Evolutionary conservation across 2,329 filamentous ascomycete genomes (phyloP).

Genomic region (Fusarium sp.): DNA sequence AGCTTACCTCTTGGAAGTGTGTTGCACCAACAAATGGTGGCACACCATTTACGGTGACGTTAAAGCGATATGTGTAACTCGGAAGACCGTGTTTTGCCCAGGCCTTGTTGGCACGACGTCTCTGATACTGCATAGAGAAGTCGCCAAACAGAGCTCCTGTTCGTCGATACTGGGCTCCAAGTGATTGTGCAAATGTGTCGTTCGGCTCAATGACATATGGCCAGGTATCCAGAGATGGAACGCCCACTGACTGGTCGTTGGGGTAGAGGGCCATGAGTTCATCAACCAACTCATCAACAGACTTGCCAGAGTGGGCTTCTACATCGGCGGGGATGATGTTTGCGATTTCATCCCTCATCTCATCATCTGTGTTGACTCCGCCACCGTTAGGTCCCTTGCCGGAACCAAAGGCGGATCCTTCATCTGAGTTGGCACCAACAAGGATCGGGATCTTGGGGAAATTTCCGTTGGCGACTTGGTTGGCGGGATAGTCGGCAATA

Average conservation of each 20-base stretch:
- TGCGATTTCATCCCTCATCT: constrained; percentile 38
- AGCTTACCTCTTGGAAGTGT: constrained; percentile 54
- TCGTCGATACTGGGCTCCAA: constrained; percentile 49
- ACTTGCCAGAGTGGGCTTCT: constrained; percentile 37
- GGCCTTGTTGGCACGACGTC: constrained; percentile 44
- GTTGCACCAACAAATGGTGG: constrained; percentile 39
- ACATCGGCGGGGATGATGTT: constrained; percentile 17
- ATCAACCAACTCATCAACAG: constrained; percentile 35
- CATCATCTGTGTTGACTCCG: constrained; percentile 46
- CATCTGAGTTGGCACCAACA: constrained; percentile 52
- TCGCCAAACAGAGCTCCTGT: constrained; percentile 47
- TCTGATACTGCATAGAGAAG: constrained; percentile 42
- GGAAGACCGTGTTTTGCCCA: constrained; percentile 45
- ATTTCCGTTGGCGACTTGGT: constrained; percentile 47
- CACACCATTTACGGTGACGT: constrained; percentile 46
- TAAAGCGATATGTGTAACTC: constrained; percentile 50
- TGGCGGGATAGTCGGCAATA: constrained; percentile 46
- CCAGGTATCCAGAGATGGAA: constrained; percentile 51
- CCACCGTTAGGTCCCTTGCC: constrained; percentile 33
- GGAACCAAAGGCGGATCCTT: constrained; percentile 43
- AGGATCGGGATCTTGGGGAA: constrained; percentile 53
- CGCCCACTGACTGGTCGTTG: constrained; percentile 50
- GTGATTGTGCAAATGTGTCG: constrained; percentile 37
- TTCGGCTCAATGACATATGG: constrained; percentile 46
- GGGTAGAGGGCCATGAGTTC: constrained; percentile 47